Evolutionary conservation across 768 basidiomycete species (phyloP).

Genomic region (Lactarius tabidus): DNA sequence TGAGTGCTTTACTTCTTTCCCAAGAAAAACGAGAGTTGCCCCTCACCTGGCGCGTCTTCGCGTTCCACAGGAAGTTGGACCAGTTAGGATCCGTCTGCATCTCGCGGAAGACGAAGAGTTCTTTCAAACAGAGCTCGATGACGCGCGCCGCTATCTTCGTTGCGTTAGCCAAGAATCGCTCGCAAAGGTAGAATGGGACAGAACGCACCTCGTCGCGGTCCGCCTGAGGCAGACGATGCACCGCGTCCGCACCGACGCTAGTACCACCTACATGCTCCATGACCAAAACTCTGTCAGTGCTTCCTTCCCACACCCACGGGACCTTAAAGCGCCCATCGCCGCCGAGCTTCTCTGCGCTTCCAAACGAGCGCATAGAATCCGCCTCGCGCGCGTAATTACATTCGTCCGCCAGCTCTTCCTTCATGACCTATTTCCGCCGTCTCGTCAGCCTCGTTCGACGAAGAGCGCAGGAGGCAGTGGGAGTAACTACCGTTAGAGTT

Average conservation of each 20-base stretch:
- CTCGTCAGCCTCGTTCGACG: neutral
- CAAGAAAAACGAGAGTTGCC: neutral
- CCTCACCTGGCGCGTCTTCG: slow-evolving; percentile 53
- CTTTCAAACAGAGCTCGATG: slow-evolving; percentile 81
- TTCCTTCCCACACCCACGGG: slow-evolving; percentile 82
- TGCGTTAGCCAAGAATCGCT: neutral
- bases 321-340: slow-evolving; percentile 68
- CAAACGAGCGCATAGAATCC: slow-evolving; percentile 59
- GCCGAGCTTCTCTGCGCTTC: slow-evolving; percentile 46
- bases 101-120: slow-evolving; percentile 83
- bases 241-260: slow-evolving; percentile 66
- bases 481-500: slow-evolving; percentile 68
- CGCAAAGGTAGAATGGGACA: neutral
- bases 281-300: slow-evolving; percentile 78
- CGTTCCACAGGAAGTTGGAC: slow-evolving; percentile 94
- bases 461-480: neutral
- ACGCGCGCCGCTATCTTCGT: slow-evolving; percentile 76
- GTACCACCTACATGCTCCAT: slow-evolving; percentile 83
- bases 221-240: slow-evolving; percentile 51
- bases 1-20: neutral
- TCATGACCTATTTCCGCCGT: slow-evolving; percentile 62
- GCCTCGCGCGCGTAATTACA: slow-evolving; percentile 90
- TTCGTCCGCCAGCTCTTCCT: slow-evolving; percentile 85
- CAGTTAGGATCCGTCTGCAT: slow-evolving; percentile 99
- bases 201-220: slow-evolving; percentile 69